Evolutionary conservation across 768 basidiomycete species (phyloP), one percentile per base, ranked within the genome.

Genomic region (Suillus variegatus): DNA sequence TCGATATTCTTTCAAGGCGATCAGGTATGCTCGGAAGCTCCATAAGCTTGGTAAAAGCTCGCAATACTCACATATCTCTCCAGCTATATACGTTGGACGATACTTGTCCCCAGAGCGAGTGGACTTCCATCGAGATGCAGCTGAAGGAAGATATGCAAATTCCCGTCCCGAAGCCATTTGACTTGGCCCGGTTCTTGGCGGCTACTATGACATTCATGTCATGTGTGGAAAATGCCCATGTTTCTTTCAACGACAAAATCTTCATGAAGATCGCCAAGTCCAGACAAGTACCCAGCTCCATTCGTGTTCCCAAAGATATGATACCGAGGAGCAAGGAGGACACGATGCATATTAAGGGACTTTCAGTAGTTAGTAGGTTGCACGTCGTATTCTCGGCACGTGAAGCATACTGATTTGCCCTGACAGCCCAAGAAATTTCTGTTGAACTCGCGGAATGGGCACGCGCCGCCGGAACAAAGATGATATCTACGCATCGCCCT

Each of bases 401-500:
- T 10, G 22, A 40, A 10, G 40, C 16, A 18, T 28, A 47, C 49
- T 66, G 28, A 64, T 22, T 36, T 18, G 47, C 41, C 65, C 35
- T 16, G 63, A 36, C 55, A 88, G 91, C 89, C 16, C 81, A 96
- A 36, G 82, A 86, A 61, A 93, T 98, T 66, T 85, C 84, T 62
- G 92, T 93, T 0, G 86, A 89, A 63, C 85, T 94, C 20, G 88
- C 92, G 78, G 82, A 85, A 70, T 88, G 86, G 85, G 87, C 91
- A 4, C 91, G 91, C 74, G 79, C 81, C 20, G 85, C 86, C 4
- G 88, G 88, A 25, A 81, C 86, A 3, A 86, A 86, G 68, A 87
- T 84, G 72, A 82, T 79, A 38, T 77, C 78, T 56, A 74, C 68
- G 35, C 65, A 75, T 32, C 67, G 38, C 66, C 71, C 44, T 74